phyloP scores from a whole-genome alignment of 2,329 filamentous ascomycete genomes.

The Aspergillus aculeatinus region DNA sequence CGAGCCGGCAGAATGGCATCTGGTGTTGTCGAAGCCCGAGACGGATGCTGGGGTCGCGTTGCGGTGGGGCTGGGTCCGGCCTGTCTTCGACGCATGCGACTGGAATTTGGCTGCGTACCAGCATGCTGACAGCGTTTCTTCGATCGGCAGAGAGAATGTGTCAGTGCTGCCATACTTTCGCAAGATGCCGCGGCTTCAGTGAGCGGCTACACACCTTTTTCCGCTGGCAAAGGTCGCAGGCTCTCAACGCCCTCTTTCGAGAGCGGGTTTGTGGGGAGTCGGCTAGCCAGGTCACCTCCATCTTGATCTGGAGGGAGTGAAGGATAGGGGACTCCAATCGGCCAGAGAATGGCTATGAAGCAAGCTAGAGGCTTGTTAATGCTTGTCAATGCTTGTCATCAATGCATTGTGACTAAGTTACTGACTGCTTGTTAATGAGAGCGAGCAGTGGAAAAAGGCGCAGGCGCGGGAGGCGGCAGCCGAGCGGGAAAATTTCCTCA shows the following conservation, averaged over 20 bases:
- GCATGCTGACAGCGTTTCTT: constrained; percentile 38
- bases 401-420: too few species aligned
- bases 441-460: too few species aligned
- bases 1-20: constrained; percentile 21
- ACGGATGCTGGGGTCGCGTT: neutral
- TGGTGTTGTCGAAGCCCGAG: neutral
- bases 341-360: too few species aligned
- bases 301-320: constrained; percentile 5
- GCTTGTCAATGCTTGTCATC: too few species aligned
- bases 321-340: too few species aligned
- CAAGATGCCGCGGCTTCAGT: too few species aligned
- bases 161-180: neutral
- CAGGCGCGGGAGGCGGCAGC: too few species aligned
- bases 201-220: constrained; percentile 26
- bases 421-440: too few species aligned
- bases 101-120: constrained; percentile 7
- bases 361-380: too few species aligned
- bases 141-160: neutral
- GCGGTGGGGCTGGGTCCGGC: neutral
- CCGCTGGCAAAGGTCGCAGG: constrained; percentile 34
- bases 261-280: constrained; percentile 34
- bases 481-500: too few species aligned
- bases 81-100: neutral
- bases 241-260: constrained; percentile 31
- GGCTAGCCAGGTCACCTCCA: constrained; percentile 39